Base-by-base conservation (phyloP, 768 basidiomycete genomes). In the Termitomyces bulborhizus region DNA sequence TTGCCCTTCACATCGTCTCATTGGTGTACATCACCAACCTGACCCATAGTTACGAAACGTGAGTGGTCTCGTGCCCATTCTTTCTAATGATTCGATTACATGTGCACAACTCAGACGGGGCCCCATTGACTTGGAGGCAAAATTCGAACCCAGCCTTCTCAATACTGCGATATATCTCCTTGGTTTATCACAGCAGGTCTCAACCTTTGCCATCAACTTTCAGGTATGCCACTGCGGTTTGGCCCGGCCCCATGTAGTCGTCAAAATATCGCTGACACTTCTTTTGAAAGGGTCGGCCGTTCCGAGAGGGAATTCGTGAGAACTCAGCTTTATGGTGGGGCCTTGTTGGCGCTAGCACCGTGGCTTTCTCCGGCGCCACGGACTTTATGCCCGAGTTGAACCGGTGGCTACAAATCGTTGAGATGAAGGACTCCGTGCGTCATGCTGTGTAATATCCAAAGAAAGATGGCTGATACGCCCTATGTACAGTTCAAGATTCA, bases 151-250 rank as follows among this genome's bases (percentile, higher is more conserved):
- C 0, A 91, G 85, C 60, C 73, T 99, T 46, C 76, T 99, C 56
- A 99, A 98, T 76, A 96, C 95, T 2, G 93, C 94, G 41, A 96
- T 99, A 64, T 99, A 95, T 73, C 83, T 98, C 29, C 79, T 99
- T 50, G 89, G 95, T 51, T 80, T 98, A 37, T 95, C 92, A 2
- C 96, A 99, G 68, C 97, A 99, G 69, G 96, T 99, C 1, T 98
- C 96, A 6, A 98, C 97, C 0, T 98, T 99, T 65, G 87, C 94
- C 3, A 93, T 98, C 74, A 99, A 99, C 75, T 99, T 95, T 81
- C 93, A 94, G 76, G 86, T 84, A 61, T 32, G 68, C n/a, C 6
- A 11, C 24, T 18, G 48, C 37, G 37, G 45, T 0, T 36, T 44
- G 13, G 60, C 15, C 29, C 31, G 18, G 2, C 36, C 36, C 32